phyloP scores from a whole-genome alignment of 2,329 filamentous ascomycete genomes.

The Penicillium palitans region DNA sequence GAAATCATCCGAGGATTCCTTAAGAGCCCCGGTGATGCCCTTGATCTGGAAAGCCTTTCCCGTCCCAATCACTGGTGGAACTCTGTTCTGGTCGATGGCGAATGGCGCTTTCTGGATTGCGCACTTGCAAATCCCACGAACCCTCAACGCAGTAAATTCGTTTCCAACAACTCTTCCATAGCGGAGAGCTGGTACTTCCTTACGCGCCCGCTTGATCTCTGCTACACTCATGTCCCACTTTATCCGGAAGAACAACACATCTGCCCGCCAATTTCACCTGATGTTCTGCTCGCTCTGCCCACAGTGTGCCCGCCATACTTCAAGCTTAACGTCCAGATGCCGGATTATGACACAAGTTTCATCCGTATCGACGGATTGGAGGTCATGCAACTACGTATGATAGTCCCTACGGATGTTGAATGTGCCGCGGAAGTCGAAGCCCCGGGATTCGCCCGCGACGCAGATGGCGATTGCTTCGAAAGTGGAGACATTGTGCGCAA shows the following conservation, averaged over 20 bases:
- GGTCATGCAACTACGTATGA: constrained; percentile 85
- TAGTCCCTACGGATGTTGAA: constrained; percentile 86
- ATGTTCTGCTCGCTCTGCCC: constrained; percentile 82
- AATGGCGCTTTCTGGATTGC: constrained; percentile 96
- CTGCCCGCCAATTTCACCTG: constrained; percentile 80
- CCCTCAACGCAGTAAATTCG: constrained; percentile 75
- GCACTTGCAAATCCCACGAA: constrained; percentile 90
- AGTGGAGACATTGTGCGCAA: constrained; percentile 84
- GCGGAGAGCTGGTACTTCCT: constrained; percentile 95
- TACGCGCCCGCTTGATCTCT: constrained; percentile 81
- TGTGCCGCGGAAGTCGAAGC: constrained; percentile 90
- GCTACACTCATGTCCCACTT: constrained; percentile 93
- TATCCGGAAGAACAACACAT: constrained; percentile 88
- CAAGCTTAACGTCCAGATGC: constrained; percentile 73
- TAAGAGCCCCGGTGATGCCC: constrained; percentile 80
- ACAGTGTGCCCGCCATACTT: constrained; percentile 87
- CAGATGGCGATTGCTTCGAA: constrained; percentile 90
- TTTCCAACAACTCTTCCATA: constrained; percentile 64
- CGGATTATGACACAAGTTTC: constrained; percentile 87
- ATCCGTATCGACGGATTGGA: constrained; percentile 87
- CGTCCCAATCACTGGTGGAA: constrained; percentile 98
- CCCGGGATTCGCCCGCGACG: constrained; percentile 73
- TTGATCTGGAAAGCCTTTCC: constrained; percentile 79
- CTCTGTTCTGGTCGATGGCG: constrained; percentile 83
- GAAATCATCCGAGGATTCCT: constrained; percentile 88